Base-by-base conservation (phyloP, 148 eudicot genomes). In the Rhododendron vialii region DNA sequence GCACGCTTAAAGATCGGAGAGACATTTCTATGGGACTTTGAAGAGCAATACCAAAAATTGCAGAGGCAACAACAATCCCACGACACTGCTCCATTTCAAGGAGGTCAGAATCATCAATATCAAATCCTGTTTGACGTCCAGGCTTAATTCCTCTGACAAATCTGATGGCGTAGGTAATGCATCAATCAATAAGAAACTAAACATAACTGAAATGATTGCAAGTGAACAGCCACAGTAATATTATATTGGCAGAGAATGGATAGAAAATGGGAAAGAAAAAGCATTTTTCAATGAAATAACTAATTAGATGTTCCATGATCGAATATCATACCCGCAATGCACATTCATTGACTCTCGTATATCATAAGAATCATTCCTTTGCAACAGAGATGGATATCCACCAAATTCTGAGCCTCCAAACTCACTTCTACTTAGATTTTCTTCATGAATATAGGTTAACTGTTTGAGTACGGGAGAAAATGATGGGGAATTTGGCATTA, bases 341-440 rank as follows among this genome's bases (percentile, higher is more conserved):
- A 98, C 94, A 86, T 85, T 92, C 99, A 98, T 95, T 14, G 98
- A 93, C 88, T 98, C 98, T 87, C 91, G 93, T 85, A 95, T 86
- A 87, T 98, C 92, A 89, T 93, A 94, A 13, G 98, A 95, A 89
- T 95, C 96, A 86, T 82, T 90, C 91, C 99, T 95, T 89, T 94
- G 98, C 88, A 84, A 83, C 82, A 98, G 85, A 85, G 99, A 94
- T 87, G 98, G 98, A 88, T 98, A 94, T 73, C 99, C 99, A 89
- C 99, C 98, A 81, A 97, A 97, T 69, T 92, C 95, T 78, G 99
- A 97, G 45, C 99, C 99, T 88, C 99, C 99, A 90, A 98, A 98
- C 91, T 98, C 98, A 79, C 94, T 91, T 92, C 86, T 93, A 26
- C 89, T 90, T 53, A 90, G 86, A 86, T 89, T 88, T 63, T 94